These are phyloP conservation scores for Simplicillium sp. DNA, from an alignment of 2,329 filamentous ascomycete genomes.

Conservation along the genomic window DNA sequence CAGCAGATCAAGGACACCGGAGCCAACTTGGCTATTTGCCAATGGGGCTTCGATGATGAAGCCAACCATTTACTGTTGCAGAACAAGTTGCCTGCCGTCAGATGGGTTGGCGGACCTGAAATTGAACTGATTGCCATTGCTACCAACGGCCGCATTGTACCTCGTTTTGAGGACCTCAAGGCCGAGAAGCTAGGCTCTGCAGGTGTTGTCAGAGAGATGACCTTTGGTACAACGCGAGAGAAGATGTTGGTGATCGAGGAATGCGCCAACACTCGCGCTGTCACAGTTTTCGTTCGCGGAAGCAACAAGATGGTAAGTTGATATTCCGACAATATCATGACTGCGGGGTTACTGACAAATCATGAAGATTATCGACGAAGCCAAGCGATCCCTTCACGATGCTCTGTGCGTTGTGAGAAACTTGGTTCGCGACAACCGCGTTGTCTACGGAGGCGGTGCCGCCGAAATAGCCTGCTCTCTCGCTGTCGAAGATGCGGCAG, in stretches of 20 bases:
- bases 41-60: constrained; percentile 99
- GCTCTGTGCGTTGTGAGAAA: constrained; percentile 97
- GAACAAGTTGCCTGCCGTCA: constrained; percentile 88
- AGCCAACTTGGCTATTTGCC: constrained; percentile 95
- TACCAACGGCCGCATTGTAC: constrained; percentile 95
- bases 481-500: constrained; percentile 88
- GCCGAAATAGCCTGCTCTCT: constrained; percentile 96
- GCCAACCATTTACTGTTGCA: constrained; percentile 95
- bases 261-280: constrained; percentile 93
- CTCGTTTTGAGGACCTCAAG: constrained; percentile 89
- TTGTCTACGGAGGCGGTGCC: constrained; percentile 94
- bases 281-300: constrained; percentile 91
- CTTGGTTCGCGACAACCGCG: constrained; percentile 88
- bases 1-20: constrained; percentile 95
- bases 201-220: constrained; percentile 87
- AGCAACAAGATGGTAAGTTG: constrained; percentile 94
- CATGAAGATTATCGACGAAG: constrained; percentile 91
- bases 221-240: constrained; percentile 92
- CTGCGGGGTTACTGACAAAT: not conserved
- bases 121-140: constrained; percentile 98
- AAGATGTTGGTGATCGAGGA: constrained; percentile 99
- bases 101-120: constrained; percentile 97
- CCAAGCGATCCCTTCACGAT: constrained; percentile 94
- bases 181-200: constrained; percentile 84
- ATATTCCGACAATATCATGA: not conserved